Evolutionary conservation across 306 rosid species (phyloP), one percentile per base, ranked within the genome.

Genomic region (Amphicarpaea edgeworthii): DNA sequence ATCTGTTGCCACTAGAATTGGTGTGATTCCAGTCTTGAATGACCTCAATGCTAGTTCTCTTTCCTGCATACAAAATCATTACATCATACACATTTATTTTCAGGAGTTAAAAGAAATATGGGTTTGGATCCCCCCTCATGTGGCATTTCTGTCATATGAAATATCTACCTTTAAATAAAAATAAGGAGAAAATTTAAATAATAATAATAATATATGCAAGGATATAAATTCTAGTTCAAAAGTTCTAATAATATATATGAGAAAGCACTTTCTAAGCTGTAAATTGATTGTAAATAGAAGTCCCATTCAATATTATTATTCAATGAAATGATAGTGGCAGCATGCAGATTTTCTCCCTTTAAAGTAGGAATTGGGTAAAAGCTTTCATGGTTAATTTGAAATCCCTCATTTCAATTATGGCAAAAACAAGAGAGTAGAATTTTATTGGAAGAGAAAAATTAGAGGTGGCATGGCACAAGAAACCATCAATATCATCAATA

Each of bases 1-100:
- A 77, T 91, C 97, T 3, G 97, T 91, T 54, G 97, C 97, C 83
- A 91, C 97, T 55, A 91, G 75, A 75, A 91, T 91, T 61, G 97
- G 97, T 8, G 97, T 87, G 46, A 84, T 73, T 62, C 97, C 97
- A 54, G 81, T 89, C 85, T 91, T 89, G 83, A 91, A 87, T 2
- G 91, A 91, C 63, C 90, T 89, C 72, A 91, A 70, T 65, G 97
- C 97, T 12, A 77, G 79, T 81, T 91, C 93, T 85, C 97, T 89
- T 75, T 91, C 97, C 97, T 91, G 87, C 86, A 82, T 53, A 46
- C 63, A 76, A 57, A 77, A 53, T 21, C 32, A 69, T 70, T 12
- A 54, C 62, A 3, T 28, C 47, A 24, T 32, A 43, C 28, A 67
- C 60, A 43, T 51, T 50, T 42, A 55, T 21, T 62, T 43, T 47